A percentile compares a stretch with the other conserved stretches of the same genome.
phyloP scores from a whole-genome alignment of 1,284 basidiomycete genomes.

The Ganoderma leucocontextum region DNA sequence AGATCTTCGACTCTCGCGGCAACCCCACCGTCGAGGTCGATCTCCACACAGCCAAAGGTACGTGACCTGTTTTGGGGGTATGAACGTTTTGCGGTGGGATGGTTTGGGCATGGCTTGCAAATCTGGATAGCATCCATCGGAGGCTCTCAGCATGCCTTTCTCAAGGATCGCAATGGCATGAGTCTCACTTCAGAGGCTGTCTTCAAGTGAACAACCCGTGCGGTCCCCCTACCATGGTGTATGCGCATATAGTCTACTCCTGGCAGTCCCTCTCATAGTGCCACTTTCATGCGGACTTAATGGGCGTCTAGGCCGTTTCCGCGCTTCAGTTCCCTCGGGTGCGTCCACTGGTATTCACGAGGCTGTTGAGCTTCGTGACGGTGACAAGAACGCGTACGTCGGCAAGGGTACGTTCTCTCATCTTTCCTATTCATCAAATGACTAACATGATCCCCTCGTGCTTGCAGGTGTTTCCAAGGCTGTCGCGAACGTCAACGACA shows the following conservation, averaged over 20 bases:
- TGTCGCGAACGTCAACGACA: conserved; percentile 93
- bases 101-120: not conserved
- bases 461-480: conserved; percentile 89
- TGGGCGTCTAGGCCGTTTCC: conserved; percentile 80
- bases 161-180: not conserved
- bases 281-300: conserved; percentile 15
- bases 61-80: conserved; percentile 24
- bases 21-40: conserved; percentile 98
- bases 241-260: not conserved
- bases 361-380: conserved; percentile 98
- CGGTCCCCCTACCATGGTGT: not conserved
- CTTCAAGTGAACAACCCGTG: not conserved
- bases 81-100: conserved; percentile 5
- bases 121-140: not conserved
- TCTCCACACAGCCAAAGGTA: conserved; percentile 87
- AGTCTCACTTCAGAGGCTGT: not conserved
- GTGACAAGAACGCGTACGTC: conserved; percentile 92
- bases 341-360: conserved; percentile 99
- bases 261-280: not conserved
- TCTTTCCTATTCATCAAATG: conserved; percentile 1
- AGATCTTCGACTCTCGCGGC: conserved; percentile 98
- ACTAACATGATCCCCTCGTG: not conserved
- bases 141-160: not conserved
- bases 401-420: conserved; percentile 80
- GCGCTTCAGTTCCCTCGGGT: conserved; percentile 96